phyloP scores from a whole-genome alignment of 176 grass and related monocot species.

The Oryza brachyantha region DNA sequence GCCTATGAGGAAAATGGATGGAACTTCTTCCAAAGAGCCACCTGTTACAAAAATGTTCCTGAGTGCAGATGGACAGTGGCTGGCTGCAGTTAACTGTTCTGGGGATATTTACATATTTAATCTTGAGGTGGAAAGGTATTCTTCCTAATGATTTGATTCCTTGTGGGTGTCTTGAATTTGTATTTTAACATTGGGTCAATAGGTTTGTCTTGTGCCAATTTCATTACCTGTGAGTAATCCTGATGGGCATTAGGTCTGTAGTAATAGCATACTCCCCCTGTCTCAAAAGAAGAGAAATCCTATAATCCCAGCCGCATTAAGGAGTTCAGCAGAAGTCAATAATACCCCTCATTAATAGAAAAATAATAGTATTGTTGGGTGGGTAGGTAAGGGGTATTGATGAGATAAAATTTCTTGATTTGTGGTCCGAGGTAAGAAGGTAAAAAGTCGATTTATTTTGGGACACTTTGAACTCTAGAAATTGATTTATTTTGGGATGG shows the following conservation, averaged over 20 bases:
- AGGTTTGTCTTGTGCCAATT: neutral
- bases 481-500: no score
- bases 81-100: constrained; percentile 74
- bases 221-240: neutral
- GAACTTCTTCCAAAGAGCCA: constrained; percentile 53
- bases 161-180: neutral
- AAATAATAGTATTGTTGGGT: no score
- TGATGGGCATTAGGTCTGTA: constrained; percentile 1
- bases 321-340: no score
- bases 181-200: neutral
- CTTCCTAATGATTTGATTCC: constrained; percentile 9
- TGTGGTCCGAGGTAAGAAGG: no score
- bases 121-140: constrained; percentile 82
- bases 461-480: no score
- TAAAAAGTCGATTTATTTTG: no score
- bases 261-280: neutral
- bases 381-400: no score
- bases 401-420: no score
- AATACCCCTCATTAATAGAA: no score
- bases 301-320: no score
- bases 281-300: no score
- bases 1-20: constrained; percentile 53
- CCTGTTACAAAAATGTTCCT: constrained; percentile 87
- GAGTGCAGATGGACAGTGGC: constrained; percentile 91
- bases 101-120: constrained; percentile 96